These are phyloP conservation scores for Amylostereum chailletii DNA, from an alignment of 1,284 basidiomycete species.

Conservation along the genomic window DNA sequence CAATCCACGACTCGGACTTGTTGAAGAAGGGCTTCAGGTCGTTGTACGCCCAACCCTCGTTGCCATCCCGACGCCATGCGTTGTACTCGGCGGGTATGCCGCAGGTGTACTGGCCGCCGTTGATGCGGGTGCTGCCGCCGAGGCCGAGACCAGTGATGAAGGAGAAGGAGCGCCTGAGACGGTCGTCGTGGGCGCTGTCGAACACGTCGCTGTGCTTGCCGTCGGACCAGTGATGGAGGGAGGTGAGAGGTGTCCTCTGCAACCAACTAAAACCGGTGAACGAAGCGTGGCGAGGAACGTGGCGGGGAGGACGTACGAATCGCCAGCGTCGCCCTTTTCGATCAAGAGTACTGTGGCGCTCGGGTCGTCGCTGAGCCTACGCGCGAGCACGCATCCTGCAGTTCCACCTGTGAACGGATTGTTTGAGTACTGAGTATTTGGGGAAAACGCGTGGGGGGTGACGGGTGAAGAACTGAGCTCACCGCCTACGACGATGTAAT, in stretches of 20 bases:
- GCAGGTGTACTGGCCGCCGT: conserved; percentile 5
- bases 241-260: conserved; percentile 2
- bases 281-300: background rate
- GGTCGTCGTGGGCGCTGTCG: conserved; percentile 1
- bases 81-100: conserved; percentile 4
- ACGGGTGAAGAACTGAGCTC: background rate
- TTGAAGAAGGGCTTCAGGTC: conserved; percentile 5
- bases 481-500: background rate
- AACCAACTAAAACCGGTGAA: conserved; percentile 1
- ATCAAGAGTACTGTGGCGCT: conserved; percentile 4
- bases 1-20: conserved; percentile 4
- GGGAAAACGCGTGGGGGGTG: background rate
- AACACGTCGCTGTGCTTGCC: conserved; percentile 7
- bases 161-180: conserved; percentile 3
- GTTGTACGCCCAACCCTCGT: conserved; percentile 1
- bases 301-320: conserved; percentile 3
- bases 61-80: conserved; percentile 2
- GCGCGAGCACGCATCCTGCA: conserved; percentile 9
- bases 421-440: too few species aligned
- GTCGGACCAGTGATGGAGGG: conserved; percentile 8
- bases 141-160: conserved; percentile 1
- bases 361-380: conserved; percentile 8
- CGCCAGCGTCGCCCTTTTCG: conserved; percentile 7
- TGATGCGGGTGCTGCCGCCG: conserved; percentile 5
- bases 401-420: conserved; percentile 1